Percentiles rank a stretch among this genome's conserved stretches.
Evolutionary conservation across 2,329 filamentous ascomycete species (phyloP).

Genomic region (Calonectria pauciramosa): DNA sequence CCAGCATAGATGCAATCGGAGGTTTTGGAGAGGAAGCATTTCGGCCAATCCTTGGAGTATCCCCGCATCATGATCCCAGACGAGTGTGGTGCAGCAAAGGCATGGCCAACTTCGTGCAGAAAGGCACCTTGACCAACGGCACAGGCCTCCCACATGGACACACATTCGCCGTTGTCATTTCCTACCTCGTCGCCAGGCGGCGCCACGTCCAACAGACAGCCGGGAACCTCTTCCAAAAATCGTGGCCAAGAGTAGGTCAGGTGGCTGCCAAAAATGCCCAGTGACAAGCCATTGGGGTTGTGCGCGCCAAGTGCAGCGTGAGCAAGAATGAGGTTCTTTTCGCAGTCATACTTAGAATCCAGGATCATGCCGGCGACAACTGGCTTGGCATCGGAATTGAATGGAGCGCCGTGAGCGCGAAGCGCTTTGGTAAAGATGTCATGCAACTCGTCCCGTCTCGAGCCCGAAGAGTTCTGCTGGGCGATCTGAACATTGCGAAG

Average conservation of each 20-base stretch:
- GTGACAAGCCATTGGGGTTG: conserved; percentile 69
- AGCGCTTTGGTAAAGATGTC: conserved; percentile 56
- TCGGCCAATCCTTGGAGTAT: conserved; percentile 58
- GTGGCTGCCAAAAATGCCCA: conserved; percentile 81
- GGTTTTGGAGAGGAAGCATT: conserved; percentile 55
- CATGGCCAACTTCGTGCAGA: conserved; percentile 78
- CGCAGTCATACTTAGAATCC: conserved; percentile 76
- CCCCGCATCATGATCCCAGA: conserved; percentile 73
- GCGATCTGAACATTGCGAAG: conserved; percentile 74
- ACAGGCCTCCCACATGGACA: conserved; percentile 60
- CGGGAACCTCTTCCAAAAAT: conserved; percentile 74
- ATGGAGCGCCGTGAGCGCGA: conserved; percentile 57
- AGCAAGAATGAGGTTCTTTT: conserved; percentile 70
- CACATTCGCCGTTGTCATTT: conserved; percentile 58
- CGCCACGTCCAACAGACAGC: conserved; percentile 60
- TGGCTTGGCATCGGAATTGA: conserved; percentile 58
- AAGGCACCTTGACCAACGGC: conserved; percentile 76
- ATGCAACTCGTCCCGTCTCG: conserved; percentile 68
- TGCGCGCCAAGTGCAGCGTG: conserved; percentile 73
- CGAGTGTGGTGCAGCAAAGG: conserved; percentile 78
- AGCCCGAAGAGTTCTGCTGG: conserved; percentile 71
- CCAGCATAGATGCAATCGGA: conserved; percentile 48
- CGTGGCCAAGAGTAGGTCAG: conserved; percentile 78
- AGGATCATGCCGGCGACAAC: conserved; percentile 80
- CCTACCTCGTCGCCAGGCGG: conserved; percentile 54